phyloP scores from a whole-genome alignment of 2,329 filamentous ascomycete genomes.

The Hypoxylon sp. region DNA sequence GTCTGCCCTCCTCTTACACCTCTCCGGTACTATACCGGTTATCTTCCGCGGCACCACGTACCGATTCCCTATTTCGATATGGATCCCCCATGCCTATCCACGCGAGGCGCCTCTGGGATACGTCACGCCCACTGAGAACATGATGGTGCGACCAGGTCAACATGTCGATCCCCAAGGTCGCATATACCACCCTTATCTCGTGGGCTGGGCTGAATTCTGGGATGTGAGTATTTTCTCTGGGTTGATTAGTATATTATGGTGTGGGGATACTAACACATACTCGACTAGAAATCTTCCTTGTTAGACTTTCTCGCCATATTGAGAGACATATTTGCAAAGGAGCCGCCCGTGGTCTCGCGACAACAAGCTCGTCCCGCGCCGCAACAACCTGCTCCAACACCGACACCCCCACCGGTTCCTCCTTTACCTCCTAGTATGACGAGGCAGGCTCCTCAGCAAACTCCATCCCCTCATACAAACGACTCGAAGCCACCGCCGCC shows the following conservation, averaged over 20 bases:
- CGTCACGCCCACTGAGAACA: slow-evolving; percentile 88
- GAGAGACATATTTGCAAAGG: slow-evolving; percentile 90
- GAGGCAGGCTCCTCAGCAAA: slow-evolving; percentile 57
- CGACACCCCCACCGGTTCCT: slow-evolving; percentile 76
- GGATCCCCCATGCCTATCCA: slow-evolving; percentile 93
- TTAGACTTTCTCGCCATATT: slow-evolving; percentile 86
- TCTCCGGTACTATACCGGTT: slow-evolving; percentile 92
- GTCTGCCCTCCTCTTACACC: slow-evolving; percentile 87
- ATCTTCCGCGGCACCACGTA: slow-evolving; percentile 90
- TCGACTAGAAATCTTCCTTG: slow-evolving; percentile 81
- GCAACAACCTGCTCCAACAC: slow-evolving; percentile 56
- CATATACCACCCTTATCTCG: slow-evolving; percentile 95
- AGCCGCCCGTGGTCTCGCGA: slow-evolving; percentile 89
- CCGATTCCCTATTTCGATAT: slow-evolving; percentile 91
- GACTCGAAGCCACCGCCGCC: slow-evolving; percentile 63
- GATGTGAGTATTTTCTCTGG: slow-evolving; percentile 74
- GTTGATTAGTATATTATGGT: background rate
- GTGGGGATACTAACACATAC: slow-evolving; percentile 41
- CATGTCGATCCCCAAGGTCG: slow-evolving; percentile 94
- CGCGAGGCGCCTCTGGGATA: slow-evolving; percentile 88
- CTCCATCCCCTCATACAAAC: slow-evolving; percentile 54
- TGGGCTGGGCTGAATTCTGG: slow-evolving; percentile 90
- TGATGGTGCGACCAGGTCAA: slow-evolving; percentile 92
- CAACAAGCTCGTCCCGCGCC: slow-evolving; percentile 65
- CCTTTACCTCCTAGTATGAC: slow-evolving; percentile 77